Conservation (phyloP, 2,329 filamentous ascomycete species). For the Xylaria sp. region DNA sequence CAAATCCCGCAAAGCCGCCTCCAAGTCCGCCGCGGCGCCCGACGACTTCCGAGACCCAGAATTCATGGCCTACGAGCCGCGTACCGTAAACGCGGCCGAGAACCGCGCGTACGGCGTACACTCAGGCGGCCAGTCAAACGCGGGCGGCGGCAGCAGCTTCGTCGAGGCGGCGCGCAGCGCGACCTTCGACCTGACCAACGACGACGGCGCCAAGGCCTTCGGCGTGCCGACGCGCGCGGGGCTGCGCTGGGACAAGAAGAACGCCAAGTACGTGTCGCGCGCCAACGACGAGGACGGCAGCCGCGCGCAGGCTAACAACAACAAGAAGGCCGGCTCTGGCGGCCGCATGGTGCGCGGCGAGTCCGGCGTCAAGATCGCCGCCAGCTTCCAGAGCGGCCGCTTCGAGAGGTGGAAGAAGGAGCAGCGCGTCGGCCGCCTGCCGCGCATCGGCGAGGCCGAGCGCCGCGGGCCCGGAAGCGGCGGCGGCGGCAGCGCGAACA, state of each 20-base stretch:
- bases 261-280: slow-evolving; percentile 91
- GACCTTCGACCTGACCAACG: slow-evolving; percentile 92
- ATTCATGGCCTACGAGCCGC: slow-evolving; percentile 96
- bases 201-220: slow-evolving; percentile 84
- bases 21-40: no score
- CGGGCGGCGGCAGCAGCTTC: slow-evolving; percentile 78
- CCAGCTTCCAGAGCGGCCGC: slow-evolving; percentile 89
- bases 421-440: slow-evolving; percentile 82
- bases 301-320: slow-evolving; percentile 59
- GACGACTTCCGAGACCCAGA: slow-evolving; percentile 76
- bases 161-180: slow-evolving; percentile 86
- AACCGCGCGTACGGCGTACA: slow-evolving; percentile 95
- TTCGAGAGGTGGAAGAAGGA: slow-evolving; percentile 93
- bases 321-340: slow-evolving; percentile 63
- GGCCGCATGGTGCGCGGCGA: slow-evolving; percentile 83
- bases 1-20: slow-evolving; percentile 50
- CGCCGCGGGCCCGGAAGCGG: slow-evolving; percentile 53
- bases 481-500: slow-evolving; percentile 52
- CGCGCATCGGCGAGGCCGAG: slow-evolving; percentile 86
- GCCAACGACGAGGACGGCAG: slow-evolving; percentile 96
- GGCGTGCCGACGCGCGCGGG: slow-evolving; percentile 77
- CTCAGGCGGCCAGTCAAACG: slow-evolving; percentile 71
- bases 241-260: slow-evolving; percentile 97
- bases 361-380: slow-evolving; percentile 94
- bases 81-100: slow-evolving; percentile 82